Percentiles rank a stretch among this genome's conserved stretches.
Conservation (phyloP, 2,329 filamentous ascomycete species). For the Penicillium digitatum region DNA sequence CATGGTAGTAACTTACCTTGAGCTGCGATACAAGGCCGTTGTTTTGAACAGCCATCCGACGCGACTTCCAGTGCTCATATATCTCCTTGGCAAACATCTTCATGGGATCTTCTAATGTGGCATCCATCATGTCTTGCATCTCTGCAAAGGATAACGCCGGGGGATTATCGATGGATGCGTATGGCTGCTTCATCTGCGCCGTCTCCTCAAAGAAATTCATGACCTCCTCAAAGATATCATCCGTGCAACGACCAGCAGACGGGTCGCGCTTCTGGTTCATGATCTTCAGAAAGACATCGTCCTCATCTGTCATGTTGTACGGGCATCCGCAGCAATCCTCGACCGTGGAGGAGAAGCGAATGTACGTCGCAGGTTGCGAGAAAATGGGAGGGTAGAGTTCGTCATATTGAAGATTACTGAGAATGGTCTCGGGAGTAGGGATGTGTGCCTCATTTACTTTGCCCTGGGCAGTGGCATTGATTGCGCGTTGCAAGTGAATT, state of each 20-base stretch:
- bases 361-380: conserved; percentile 84
- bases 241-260: conserved; percentile 62
- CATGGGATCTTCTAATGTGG: conserved; percentile 52
- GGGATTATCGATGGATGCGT: conserved; percentile 82
- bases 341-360: conserved; percentile 95
- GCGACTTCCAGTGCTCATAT: conserved; percentile 84
- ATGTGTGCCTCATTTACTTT: conserved; percentile 63
- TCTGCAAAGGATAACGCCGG: conserved; percentile 70
- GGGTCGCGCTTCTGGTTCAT: conserved; percentile 74
- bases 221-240: conserved; percentile 88
- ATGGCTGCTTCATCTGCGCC: conserved; percentile 77
- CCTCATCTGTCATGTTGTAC: conserved; percentile 93
- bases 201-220: conserved; percentile 95
- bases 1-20: conserved; percentile 52
- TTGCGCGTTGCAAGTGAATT: conserved; percentile 89
- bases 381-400: conserved; percentile 76
- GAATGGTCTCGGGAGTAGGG: conserved; percentile 62
- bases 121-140: conserved; percentile 67
- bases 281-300: conserved; percentile 76
- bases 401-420: conserved; percentile 74
- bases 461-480: conserved; percentile 59
- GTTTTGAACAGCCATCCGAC: conserved; percentile 64
- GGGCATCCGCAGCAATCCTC: conserved; percentile 87
- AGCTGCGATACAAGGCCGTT: conserved; percentile 70
- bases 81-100: conserved; percentile 67